Percentiles rank a stretch among this genome's conserved stretches.
Evolutionary conservation across 805 yeast genomes (phyloP).

Genomic region (Starmerella riodocensis): DNA sequence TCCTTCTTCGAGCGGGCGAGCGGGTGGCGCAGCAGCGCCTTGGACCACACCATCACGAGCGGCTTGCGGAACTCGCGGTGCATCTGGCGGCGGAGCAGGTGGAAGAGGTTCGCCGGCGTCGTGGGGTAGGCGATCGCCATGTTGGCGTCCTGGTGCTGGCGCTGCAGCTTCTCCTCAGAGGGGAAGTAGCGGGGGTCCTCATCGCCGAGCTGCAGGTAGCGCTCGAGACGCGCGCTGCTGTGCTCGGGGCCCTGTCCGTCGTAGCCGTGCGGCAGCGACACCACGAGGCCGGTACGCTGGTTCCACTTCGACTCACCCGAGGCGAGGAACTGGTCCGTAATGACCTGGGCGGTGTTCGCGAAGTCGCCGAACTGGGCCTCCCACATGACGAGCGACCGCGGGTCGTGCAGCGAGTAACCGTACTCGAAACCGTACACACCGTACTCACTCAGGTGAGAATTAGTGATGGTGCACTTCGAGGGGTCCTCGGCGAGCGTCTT

Average conservation of each 20-base stretch:
- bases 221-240: constrained; percentile 92
- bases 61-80: constrained; percentile 94
- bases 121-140: constrained; percentile 97
- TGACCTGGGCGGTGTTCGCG: constrained; percentile 98
- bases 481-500: constrained; percentile 65
- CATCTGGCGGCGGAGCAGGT: constrained; percentile 94
- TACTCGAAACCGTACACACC: constrained; percentile 99
- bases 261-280: constrained; percentile 96
- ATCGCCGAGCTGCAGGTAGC: constrained; percentile 88
- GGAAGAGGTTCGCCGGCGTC: constrained; percentile 94
- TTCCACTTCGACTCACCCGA: constrained; percentile 98
- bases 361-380: constrained; percentile 99
- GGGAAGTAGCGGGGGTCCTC: constrained; percentile 96
- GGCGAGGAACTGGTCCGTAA: constrained; percentile 89
- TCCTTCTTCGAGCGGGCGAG: constrained; percentile 73
- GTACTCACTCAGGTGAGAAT: constrained; percentile 94
- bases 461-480: constrained; percentile 75
- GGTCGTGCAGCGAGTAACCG: constrained; percentile 95
- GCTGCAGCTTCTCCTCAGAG: constrained; percentile 66
- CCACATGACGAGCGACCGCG: constrained; percentile 96
- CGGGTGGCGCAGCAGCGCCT: constrained; percentile 91
- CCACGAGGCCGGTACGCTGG: constrained; percentile 92
- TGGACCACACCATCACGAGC: constrained; percentile 75
- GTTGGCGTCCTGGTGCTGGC: constrained; percentile 98
- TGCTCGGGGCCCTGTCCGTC: constrained; percentile 99